Evolutionary conservation across 495 filamentous ascomycete genomes (phyloP).

Genomic region (Penicillium atrosanguineum): DNA sequence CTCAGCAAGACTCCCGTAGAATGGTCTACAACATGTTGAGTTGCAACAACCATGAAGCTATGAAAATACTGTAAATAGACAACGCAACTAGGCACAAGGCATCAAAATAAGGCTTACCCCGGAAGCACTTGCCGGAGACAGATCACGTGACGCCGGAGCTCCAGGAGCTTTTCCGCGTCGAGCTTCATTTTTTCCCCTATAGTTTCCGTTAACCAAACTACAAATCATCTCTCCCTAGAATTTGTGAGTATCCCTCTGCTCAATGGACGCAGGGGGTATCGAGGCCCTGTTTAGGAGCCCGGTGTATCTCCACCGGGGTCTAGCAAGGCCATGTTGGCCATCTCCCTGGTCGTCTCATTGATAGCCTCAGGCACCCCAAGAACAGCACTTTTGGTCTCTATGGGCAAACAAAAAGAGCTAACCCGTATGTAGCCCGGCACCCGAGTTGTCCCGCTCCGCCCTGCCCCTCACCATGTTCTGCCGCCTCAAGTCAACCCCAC

Average conservation of each 20-base stretch:
- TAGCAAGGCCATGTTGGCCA: not conserved
- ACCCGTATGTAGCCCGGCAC: slow-evolving; percentile 26
- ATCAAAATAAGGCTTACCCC: not conserved
- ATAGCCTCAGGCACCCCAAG: slow-evolving; percentile 4
- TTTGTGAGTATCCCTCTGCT: slow-evolving; percentile 17
- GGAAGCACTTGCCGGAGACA: slow-evolving; percentile 5
- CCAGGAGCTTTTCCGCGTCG: slow-evolving; percentile 21
- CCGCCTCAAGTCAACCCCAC: slow-evolving; percentile 51
- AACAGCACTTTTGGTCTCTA: slow-evolving; percentile 21
- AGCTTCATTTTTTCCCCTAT: slow-evolving; percentile 28
- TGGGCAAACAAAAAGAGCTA: slow-evolving; percentile 22
- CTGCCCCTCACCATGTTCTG: slow-evolving; percentile 52
- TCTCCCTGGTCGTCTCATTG: not conserved
- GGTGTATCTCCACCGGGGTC: not conserved
- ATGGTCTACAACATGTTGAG: not conserved
- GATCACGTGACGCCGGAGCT: slow-evolving; percentile 17
- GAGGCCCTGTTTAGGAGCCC: not conserved
- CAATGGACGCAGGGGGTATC: not conserved
- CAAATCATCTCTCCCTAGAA: slow-evolving; percentile 17
- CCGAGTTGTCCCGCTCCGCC: slow-evolving; percentile 34
- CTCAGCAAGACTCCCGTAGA: not conserved
- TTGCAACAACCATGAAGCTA: not conserved
- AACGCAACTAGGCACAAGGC: not conserved
- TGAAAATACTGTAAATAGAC: not conserved
- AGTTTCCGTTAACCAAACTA: slow-evolving; percentile 13